Base-by-base conservation (phyloP, 1,139 yeast genomes). In the Saccharomyces hybrid region DNA sequence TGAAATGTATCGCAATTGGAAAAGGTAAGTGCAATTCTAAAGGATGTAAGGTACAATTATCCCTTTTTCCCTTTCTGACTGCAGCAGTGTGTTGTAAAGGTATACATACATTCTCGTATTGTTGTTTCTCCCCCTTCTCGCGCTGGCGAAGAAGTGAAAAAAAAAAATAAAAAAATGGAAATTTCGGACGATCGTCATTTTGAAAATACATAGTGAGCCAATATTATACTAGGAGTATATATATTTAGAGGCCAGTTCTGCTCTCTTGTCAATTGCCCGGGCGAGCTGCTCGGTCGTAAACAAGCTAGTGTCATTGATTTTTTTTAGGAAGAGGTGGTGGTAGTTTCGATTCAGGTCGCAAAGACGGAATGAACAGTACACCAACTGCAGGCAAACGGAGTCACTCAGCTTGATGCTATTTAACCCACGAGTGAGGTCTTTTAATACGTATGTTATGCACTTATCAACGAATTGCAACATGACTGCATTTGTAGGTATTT, bases 301-400 rank as follows among this genome's bases (percentile, higher is more conserved):
- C 1, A 65, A 50, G 1, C 53, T 50, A 1, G 63, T 56, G 41
- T 66, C 68, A 9, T 54, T 46, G 0, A 68, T 52, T 54, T 63
- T 63, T 57, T 67, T 68, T 25, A 68, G 51, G 59, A 68, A 63
- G 20, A 67, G 57, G 48, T 54, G 60, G 48, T 66, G 70, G 53
- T 63, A 68, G 52, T 66, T 67, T 28, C 49, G 53, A 47, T 65
- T 68, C 16, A 64, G 54, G 49, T 69, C 72, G 5, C 62, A 66
- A 2, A 70, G 55, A 51, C 73, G 58, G 60, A 68, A 70, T 2
- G 72, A 68, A 51, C 73, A 70, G 53, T 70, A 70, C 3, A 70
- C 63, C 23, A 70, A 50, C 54, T 70, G 73, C 34, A 69, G 55
- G 51, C 71, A 66, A 7, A 68, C 66, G 0, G 70, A 67, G 25